Evolutionary conservation across 2,329 filamentous ascomycete species (phyloP).

Genomic region (Fonsecaea pedrosoi): DNA sequence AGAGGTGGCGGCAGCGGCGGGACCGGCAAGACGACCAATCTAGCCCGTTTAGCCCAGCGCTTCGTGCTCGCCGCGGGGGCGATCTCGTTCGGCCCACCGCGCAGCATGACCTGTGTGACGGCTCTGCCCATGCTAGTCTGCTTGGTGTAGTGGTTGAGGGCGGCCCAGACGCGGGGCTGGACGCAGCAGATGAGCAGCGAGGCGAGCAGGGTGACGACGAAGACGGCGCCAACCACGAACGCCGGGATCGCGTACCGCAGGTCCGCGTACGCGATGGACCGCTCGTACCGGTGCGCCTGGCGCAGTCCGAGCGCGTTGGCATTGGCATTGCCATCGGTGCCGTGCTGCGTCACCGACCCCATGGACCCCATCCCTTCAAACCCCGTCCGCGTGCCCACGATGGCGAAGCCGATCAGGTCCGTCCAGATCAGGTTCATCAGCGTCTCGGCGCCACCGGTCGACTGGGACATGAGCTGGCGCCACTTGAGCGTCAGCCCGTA

Average conservation of each 20-base stretch:
- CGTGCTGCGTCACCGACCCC: conserved; percentile 1
- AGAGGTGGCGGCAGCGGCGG: background rate
- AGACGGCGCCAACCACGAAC: background rate
- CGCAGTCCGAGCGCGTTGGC: background rate
- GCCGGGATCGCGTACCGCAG: conserved; percentile 9
- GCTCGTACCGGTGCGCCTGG: background rate
- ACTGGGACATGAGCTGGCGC: conserved; percentile 41
- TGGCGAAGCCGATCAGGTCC: conserved; percentile 50
- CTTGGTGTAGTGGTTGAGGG: background rate
- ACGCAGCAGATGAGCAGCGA: conserved; percentile 2
- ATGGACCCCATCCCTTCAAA: conserved; percentile 14
- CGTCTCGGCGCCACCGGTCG: conserved; percentile 39
- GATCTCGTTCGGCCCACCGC: background rate
- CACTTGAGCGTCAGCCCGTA: conserved; percentile 28
- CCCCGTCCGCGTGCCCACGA: conserved; percentile 49
- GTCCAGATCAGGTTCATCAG: conserved; percentile 57
- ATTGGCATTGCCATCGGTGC: background rate
- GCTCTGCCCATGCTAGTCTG: conserved; percentile 10
- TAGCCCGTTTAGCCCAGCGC: background rate
- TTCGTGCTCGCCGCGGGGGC: background rate
- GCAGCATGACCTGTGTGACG: background rate
- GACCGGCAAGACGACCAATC: background rate
- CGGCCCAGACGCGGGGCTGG: background rate
- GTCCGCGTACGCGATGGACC: conserved; percentile 11
- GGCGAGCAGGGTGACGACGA: background rate